phyloP scores from a whole-genome alignment of 1,284 basidiomycete genomes.

The Cryptococcus hybrid region DNA sequence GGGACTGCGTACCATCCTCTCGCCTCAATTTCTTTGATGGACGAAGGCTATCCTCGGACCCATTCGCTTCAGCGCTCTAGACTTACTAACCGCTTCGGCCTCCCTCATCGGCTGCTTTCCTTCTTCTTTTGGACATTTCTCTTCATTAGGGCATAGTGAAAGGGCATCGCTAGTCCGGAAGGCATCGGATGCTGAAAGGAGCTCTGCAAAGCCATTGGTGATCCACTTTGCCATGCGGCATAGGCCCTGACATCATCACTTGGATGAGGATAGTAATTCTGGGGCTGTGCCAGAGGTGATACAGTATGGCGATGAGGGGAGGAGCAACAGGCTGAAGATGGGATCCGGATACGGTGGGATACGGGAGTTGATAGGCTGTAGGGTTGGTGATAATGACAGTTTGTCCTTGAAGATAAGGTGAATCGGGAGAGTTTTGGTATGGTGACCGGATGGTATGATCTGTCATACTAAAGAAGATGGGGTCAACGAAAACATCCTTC shows the following conservation, averaged over 20 bases:
- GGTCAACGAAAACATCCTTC: not conserved
- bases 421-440: not conserved
- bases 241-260: not conserved
- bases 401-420: slow-evolving; percentile 18
- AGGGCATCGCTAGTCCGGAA: no score
- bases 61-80: slow-evolving; percentile 25
- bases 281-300: slow-evolving; percentile 12
- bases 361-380: slow-evolving; percentile 11
- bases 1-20: slow-evolving; percentile 8
- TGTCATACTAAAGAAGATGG: not conserved
- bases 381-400: slow-evolving; percentile 11
- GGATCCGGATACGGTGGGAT: slow-evolving; percentile 14
- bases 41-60: slow-evolving; percentile 3
- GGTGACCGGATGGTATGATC: not conserved
- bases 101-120: slow-evolving; percentile 8
- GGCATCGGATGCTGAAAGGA: no score
- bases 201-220: no score
- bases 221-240: no score
- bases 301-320: slow-evolving; percentile 10
- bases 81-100: slow-evolving; percentile 7
- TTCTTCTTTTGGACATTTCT: slow-evolving; percentile 10
- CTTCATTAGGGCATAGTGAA: no score
- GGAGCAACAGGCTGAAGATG: slow-evolving; percentile 17
- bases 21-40: slow-evolving; percentile 15
- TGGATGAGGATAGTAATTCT: slow-evolving; percentile 12